Base-by-base conservation (phyloP, 345 rosid genomes). In the Eucalyptus cloeziana region DNA sequence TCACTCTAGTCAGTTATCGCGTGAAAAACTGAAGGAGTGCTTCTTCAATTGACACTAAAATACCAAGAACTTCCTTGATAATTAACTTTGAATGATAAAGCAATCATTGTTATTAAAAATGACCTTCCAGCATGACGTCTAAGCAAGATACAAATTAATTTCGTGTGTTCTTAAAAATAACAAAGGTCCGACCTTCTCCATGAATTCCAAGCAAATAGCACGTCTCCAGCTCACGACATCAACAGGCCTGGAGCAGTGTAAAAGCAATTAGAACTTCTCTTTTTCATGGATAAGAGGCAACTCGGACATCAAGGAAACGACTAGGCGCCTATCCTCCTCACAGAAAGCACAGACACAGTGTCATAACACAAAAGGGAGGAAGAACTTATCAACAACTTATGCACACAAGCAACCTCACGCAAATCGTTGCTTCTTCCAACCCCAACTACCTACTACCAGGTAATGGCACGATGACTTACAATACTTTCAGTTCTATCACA, bases 181-280 rank as follows among this genome's bases (percentile, higher is more conserved):
- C 43, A 88, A 88, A 83, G 49, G 50, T 79, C 93, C 88, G 86
- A 97, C 98, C 99, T 96, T 97, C 93, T 96, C 99, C 96, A 92
- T 95, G 94, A 94, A 97, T 90, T 96, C 98, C 92, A 97, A 90
- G 93, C 97, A 96, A 86, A 96, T 92, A 86, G 99, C 98, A 9
- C 99, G 97, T 92, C 87, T 96, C 99, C 98, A 97, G 91, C 91
- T 85, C 40, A 90, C 89, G 6, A 90, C 89, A 44, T 90, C 86
- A 62, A 90, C 91, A 21, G 91, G 91, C 88, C 91, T 90, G 89
- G 45, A 88, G 58, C 80, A 52, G 31, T 31, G 81, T 27, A 49
- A 87, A 64, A 56, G 52, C 40, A 27, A 30, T 86, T 25, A 33
- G 87, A 60, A 40, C 60, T 51, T 52, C 67, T n/a, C 14, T 33